Conservation (phyloP, 129 eudicot species). For the Mikania micrantha region DNA sequence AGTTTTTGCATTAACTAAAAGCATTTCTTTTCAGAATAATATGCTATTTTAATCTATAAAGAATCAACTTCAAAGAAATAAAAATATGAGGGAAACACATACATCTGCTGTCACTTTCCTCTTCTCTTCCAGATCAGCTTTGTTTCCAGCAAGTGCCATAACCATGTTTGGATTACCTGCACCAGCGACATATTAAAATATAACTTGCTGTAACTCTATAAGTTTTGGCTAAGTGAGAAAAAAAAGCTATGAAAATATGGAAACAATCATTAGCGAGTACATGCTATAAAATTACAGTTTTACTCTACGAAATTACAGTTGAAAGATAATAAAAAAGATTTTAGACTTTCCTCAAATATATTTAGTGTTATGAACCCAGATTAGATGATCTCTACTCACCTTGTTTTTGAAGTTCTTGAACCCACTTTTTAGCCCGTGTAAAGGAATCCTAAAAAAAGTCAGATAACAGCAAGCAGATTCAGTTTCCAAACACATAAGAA, state of each 20-base stretch:
- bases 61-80: slow-evolving; percentile 1
- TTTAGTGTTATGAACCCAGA: background rate
- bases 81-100: slow-evolving; percentile 21
- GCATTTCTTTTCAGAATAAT: background rate
- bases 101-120: slow-evolving; percentile 89
- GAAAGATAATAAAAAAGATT: background rate
- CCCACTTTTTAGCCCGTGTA: slow-evolving; percentile 94
- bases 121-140: slow-evolving; percentile 90
- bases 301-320: no score
- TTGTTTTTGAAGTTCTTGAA: slow-evolving; percentile 95
- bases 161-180: slow-evolving; percentile 96
- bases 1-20: background rate
- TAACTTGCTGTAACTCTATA: background rate
- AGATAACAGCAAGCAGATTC: background rate
- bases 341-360: background rate
- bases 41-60: background rate
- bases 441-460: slow-evolving; percentile 67
- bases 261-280: no score
- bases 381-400: slow-evolving; percentile 34
- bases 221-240: background rate
- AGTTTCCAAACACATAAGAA: slow-evolving; percentile 10
- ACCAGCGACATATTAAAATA: slow-evolving; percentile 3
- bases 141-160: slow-evolving; percentile 97
- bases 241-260: background rate
- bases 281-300: no score